phyloP scores from a whole-genome alignment of 345 rosid species.

The Salix suchowensis region DNA sequence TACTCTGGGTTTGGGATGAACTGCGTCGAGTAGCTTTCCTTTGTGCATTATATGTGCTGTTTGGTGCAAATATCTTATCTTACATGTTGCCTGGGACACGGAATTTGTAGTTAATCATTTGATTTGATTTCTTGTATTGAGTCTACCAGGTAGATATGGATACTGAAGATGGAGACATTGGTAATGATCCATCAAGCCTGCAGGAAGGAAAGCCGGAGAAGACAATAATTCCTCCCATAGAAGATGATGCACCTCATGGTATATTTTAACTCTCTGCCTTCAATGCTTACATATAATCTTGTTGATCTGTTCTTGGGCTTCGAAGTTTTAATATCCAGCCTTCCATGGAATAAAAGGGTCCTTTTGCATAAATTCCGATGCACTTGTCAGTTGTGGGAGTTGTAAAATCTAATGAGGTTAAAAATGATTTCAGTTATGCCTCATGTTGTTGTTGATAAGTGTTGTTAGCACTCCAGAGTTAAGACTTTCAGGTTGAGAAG shows the following conservation, averaged over 20 bases:
- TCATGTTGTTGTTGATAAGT: too few relatives aligned
- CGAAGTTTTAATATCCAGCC: background rate
- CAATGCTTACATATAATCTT: background rate
- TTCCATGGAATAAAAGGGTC: background rate
- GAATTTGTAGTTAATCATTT: too few relatives aligned
- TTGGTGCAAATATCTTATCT: background rate
- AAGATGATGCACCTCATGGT: slow-evolving; percentile 44
- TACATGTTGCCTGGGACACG: background rate
- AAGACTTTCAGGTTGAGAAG: too few relatives aligned
- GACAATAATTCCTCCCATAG: slow-evolving; percentile 16
- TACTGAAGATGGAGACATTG: slow-evolving; percentile 67
- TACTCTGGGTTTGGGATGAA: background rate
- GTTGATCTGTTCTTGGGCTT: too few relatives aligned
- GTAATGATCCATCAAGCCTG: slow-evolving; percentile 26
- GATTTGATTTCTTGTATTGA: background rate
- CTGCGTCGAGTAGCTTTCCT: background rate
- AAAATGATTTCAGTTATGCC: background rate
- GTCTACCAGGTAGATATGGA: slow-evolving; percentile 82
- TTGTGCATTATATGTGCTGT: background rate
- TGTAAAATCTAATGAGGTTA: background rate
- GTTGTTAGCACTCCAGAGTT: too few relatives aligned
- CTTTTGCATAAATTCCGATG: background rate
- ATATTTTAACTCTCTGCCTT: slow-evolving; percentile 12
- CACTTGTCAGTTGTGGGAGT: background rate
- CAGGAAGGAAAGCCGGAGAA: slow-evolving; percentile 43